Conservation (phyloP, 2,329 filamentous ascomycete genomes). For the Fusarium staphyleae region DNA sequence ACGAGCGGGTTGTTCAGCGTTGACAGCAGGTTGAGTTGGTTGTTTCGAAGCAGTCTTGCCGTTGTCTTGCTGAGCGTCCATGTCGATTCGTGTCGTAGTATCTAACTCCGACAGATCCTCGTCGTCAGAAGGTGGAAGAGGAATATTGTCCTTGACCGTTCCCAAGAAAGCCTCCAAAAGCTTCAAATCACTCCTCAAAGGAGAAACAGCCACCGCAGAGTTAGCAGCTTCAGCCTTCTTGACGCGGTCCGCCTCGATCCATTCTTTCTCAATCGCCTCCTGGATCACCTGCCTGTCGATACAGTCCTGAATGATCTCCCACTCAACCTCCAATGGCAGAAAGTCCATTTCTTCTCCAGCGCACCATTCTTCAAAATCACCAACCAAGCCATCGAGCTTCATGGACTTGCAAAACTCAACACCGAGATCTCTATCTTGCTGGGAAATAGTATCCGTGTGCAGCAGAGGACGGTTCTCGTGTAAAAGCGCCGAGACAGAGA, state of each 20-base stretch:
- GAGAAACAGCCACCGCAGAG: not conserved
- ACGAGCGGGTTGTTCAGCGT: not conserved
- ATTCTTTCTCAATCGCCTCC: conserved; percentile 12
- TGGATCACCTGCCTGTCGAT: conserved; percentile 25
- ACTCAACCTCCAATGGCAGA: conserved; percentile 36
- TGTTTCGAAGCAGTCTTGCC: not conserved
- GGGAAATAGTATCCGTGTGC: conserved; percentile 33
- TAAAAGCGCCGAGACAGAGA: conserved; percentile 17
- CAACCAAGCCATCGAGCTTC: conserved; percentile 1
- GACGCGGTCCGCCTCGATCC: conserved; percentile 16
- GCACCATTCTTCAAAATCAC: conserved; percentile 23
- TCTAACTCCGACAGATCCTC: not conserved
- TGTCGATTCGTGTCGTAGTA: not conserved
- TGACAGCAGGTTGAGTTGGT: rapidly evolving
- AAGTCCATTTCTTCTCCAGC: conserved; percentile 29
- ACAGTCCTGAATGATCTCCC: conserved; percentile 34
- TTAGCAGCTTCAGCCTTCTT: not conserved
- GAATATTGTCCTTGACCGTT: not conserved
- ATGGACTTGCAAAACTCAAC: conserved; percentile 25
- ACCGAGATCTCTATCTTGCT: conserved; percentile 24
- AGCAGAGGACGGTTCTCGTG: conserved; percentile 33
- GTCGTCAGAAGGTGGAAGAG: not conserved
- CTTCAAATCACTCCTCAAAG: too few relatives aligned
- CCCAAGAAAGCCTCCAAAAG: conserved; percentile 7
- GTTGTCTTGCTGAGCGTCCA: not conserved